Evolutionary conservation across 306 rosid genomes (phyloP), one percentile per base, ranked within the genome.

Genomic region (Dryas drummondii): DNA sequence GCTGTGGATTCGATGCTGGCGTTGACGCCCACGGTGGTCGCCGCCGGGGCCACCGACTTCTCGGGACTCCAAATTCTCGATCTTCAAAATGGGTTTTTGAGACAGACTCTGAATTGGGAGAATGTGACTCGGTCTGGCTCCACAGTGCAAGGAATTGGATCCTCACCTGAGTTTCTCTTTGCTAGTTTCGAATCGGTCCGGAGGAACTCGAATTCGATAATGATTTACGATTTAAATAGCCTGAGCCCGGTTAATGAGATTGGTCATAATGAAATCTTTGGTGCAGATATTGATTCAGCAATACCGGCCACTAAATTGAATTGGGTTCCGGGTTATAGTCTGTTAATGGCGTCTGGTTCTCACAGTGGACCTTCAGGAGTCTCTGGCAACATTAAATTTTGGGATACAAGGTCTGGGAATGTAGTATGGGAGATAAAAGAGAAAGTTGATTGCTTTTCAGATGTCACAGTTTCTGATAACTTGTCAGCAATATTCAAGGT

Each of bases 291-390:
- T 46, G 87, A 86, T 54, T 94, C 97, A 0, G 99, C 99, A 1
- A 81, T 94, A 45, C 99, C 99, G 5, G 96, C 97, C 1, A 90
- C 96, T 0, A 94, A 88, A 72, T 37, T 94, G 82, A 91, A 80
- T 4, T 94, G 99, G 99, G 71, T 89, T 6, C 68, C 87, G 2
- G 72, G 88, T 46, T 78, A 77, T 45, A 86, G 85, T 56, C 27
- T 94, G 78, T 66, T 94, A 32, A 85, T 92, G 96, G 97, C 99
- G 4, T 78, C 99, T 5, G 99, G 97, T 63, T 92, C 97, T 7
- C 99, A 94, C 83, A 90, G 99, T 16, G 97, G 99, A 1, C 97
- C 96, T 66, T 92, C 97, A 1, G 99, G 97, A 0, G 97, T 94
- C 12, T 62, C 26, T 47, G 97, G 99, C 0, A 89, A 84, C 74